Evolutionary conservation across 2,329 filamentous ascomycete genomes (phyloP), one percentile per base, ranked within the genome.

Genomic region (Pestalotiopsis sp.): DNA sequence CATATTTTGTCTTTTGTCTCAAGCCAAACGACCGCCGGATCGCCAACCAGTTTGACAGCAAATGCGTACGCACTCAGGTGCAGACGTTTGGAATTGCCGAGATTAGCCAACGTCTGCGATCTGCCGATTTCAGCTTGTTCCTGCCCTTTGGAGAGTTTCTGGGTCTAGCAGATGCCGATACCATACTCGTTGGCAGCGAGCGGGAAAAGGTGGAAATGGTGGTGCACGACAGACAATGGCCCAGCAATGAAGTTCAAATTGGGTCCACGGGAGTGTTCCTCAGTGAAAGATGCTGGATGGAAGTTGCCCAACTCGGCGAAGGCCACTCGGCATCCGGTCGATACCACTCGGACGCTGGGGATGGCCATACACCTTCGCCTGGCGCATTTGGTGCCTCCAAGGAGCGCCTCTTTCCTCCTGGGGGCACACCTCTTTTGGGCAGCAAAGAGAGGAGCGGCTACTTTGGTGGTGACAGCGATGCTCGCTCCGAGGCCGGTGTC

Each of bases 21-120:
- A 99, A 99, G 81, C 95, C 96, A 24, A 99, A 99, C 73, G 96
- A 99, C 78, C 89, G 96, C 65, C 90, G 96, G 63, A 99, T 99
- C 72, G 95, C 96, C 70, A 99, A 99, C 73, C 96, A 99, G 76
- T 99, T 98, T 74, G 96, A 99, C 79, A 98, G 94, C 86, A 98
- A 98, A 80, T 99, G 96, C 77, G 96, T 99, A 24, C 91, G 96
- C 3, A 93, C 92, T 11, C 96, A 99, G 77, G 88, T 99, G 1
- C 95, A 98, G 77, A 97, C 94, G 0, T 93, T 98, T 73, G 96
- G 96, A 39, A 97, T 99, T 75, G 94, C 94, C 1, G 96, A 99
- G 77, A 98, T 99, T 78, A 97, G 94, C 77, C 94, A 98, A 77
- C 88, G 96, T 22, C 85, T 99, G 52, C 89, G 94, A 63, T 95